phyloP scores from a whole-genome alignment of 139 green algal genomes.

The Coelastrella sp. region DNA sequence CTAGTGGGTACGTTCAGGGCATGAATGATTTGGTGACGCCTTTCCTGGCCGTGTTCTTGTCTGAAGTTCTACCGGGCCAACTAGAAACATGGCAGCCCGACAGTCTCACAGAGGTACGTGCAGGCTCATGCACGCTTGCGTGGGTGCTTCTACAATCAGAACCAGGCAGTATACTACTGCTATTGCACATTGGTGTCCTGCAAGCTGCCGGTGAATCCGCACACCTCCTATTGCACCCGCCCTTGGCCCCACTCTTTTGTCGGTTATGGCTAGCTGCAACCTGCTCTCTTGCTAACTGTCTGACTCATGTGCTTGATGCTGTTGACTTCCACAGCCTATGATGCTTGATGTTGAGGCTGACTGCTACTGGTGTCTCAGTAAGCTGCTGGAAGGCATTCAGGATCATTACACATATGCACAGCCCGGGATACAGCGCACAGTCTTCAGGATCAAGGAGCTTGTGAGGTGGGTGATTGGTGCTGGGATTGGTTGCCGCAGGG shows the following conservation, averaged over 20 bases:
- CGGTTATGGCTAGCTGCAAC: background rate
- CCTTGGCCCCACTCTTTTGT: background rate
- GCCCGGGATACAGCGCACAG: slow-evolving; percentile 95
- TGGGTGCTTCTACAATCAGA: background rate
- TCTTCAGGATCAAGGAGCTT: slow-evolving; percentile 92
- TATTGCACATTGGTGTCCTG: too few species aligned
- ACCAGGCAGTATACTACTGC: background rate
- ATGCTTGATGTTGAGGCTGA: slow-evolving; percentile 94
- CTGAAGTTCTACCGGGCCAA: slow-evolving; percentile 74
- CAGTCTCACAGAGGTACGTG: slow-evolving; percentile 67
- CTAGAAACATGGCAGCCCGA: slow-evolving; percentile 77
- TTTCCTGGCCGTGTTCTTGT: slow-evolving; percentile 94
- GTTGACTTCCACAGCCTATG: slow-evolving; percentile 55
- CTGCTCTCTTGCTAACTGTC: background rate
- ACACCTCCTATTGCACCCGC: background rate
- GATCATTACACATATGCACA: slow-evolving; percentile 99
- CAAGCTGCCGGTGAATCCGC: background rate
- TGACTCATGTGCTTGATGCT: background rate
- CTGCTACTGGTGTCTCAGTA: slow-evolving; percentile 97
- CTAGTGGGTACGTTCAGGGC: slow-evolving; percentile 96
- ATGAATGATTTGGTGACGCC: slow-evolving; percentile 99
- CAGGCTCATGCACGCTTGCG: background rate
- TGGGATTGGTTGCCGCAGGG: background rate
- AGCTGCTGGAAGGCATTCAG: slow-evolving; percentile 92
- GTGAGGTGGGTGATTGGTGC: slow-evolving; percentile 64